These are phyloP conservation scores for Tylopilus rubrobrunneus DNA, from an alignment of 768 basidiomycete species.

Conservation along the genomic window DNA sequence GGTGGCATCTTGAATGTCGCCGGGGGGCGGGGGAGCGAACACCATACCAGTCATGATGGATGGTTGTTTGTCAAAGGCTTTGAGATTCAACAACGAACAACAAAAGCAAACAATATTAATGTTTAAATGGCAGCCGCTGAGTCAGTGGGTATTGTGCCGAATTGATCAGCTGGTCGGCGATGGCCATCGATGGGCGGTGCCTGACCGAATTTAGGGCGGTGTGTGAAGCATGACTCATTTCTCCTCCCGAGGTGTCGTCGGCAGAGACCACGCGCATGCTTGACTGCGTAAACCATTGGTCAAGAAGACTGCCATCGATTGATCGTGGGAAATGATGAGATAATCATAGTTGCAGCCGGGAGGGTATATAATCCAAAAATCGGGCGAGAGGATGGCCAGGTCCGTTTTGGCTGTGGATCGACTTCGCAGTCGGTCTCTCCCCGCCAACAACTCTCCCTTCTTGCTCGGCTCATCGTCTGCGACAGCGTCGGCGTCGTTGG, in stretches of 20 bases:
- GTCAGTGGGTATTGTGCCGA: constrained; percentile 7
- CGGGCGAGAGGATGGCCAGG: constrained; percentile 11
- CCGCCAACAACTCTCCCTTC: constrained; percentile 33
- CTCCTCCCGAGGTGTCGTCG: background rate
- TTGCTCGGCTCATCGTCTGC: constrained; percentile 33
- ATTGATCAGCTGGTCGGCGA: constrained; percentile 10
- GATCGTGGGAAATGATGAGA: constrained; percentile 26
- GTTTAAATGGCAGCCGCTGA: background rate
- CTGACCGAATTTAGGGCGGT: constrained; percentile 11
- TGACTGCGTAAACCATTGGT: constrained; percentile 8
- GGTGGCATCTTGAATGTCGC: constrained; percentile 30
- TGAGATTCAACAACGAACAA: constrained; percentile 24
- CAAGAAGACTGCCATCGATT: background rate
- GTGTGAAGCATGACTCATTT: background rate
- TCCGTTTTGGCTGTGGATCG: constrained; percentile 42
- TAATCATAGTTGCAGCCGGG: constrained; percentile 13
- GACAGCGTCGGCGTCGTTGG: constrained; percentile 43
- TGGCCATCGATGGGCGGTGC: constrained; percentile 19
- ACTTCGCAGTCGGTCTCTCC: constrained; percentile 44
- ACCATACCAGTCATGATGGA: constrained; percentile 28
- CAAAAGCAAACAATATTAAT: constrained; percentile 11
- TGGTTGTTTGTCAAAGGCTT: constrained; percentile 26
- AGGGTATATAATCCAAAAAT: constrained; percentile 28
- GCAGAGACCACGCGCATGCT: constrained; percentile 13
- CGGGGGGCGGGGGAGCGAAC: constrained; percentile 27